Base-by-base conservation (phyloP, 2,329 filamentous ascomycete species). In the Escovopsis weberi region DNA sequence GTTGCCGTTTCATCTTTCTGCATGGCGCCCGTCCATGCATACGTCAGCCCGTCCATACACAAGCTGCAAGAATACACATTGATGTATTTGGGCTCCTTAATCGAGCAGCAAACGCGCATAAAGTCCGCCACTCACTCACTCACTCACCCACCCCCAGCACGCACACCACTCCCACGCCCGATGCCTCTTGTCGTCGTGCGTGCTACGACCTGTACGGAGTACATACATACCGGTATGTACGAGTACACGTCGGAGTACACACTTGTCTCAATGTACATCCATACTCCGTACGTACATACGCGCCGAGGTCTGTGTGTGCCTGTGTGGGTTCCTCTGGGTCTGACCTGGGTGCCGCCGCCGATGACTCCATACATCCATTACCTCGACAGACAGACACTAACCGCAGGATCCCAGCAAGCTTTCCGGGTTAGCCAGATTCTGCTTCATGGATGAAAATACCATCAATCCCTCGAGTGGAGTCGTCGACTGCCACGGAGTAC, bases 1-100 rank as follows among this genome's bases (percentile, higher is more conserved):
- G 37, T 30, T 38, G 11, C 19, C 19, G 37, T 38, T 38, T 38
- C 37, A 38, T 38, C 10, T 30, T 30, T 30, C 23, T 38, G 37
- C 37, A 38, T 38, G 37, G 37, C 37, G 37, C 26, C 26, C 26
- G 37, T 38, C 23, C 37, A 38, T 26, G 37, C 37, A 38, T 38
- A 38, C 26, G 37, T 38, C 19, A 37, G 35, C 5, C 35, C 18
- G 23, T 23, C 23, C 37, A 38, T 30, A 26, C 37, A 38, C 8
- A 12, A 9, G 12, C 19, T 12, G 37, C 37, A 23, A 30, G 26
- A 30, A 11, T 30, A 30, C 26, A 38, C 26, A 30, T 38, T 23
- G 33, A 2, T 3, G 23, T 23, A 23, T 23, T 12, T 37, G 35
- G 34, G 35, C n/a, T 23, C 35, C 15, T 26, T 6, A 4, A 23